Evolutionary conservation across 129 eudicot species (phyloP).

Genomic region (Pseudognaphalium luteoalbum): DNA sequence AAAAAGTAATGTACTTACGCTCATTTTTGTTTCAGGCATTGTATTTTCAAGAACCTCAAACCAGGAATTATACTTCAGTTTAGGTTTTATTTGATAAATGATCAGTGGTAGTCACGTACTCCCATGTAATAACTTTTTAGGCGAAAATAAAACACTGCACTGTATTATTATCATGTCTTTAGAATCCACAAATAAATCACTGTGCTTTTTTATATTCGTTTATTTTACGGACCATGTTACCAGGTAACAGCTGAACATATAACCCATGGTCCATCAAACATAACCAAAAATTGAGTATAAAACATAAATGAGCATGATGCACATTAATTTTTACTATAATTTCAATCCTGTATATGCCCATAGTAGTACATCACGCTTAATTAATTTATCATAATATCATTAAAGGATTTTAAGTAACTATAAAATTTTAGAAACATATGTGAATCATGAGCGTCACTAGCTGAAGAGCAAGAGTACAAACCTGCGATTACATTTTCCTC

Average conservation of each 20-base stretch:
- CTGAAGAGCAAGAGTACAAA: conserved; percentile 32
- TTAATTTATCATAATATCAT: background rate
- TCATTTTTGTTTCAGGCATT: background rate
- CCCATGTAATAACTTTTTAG: no score
- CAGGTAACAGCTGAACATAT: background rate
- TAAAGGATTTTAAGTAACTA: background rate
- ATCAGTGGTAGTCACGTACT: background rate
- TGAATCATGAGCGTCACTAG: background rate
- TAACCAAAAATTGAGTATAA: background rate
- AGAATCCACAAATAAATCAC: background rate
- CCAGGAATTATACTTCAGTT: background rate
- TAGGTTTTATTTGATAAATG: background rate
- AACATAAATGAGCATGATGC: background rate
- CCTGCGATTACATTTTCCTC: conserved; percentile 41
- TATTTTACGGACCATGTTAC: background rate
- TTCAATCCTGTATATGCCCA: background rate
- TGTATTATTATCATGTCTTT: background rate
- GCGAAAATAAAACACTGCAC: background rate
- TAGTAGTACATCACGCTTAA: background rate
- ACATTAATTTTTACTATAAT: background rate
- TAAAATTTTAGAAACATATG: background rate
- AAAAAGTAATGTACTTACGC: background rate
- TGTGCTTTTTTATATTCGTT: background rate
- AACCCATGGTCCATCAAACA: background rate
- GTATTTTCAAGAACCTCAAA: background rate